phyloP scores from a whole-genome alignment of 768 basidiomycete species.

The Hypholoma sublateritium region DNA sequence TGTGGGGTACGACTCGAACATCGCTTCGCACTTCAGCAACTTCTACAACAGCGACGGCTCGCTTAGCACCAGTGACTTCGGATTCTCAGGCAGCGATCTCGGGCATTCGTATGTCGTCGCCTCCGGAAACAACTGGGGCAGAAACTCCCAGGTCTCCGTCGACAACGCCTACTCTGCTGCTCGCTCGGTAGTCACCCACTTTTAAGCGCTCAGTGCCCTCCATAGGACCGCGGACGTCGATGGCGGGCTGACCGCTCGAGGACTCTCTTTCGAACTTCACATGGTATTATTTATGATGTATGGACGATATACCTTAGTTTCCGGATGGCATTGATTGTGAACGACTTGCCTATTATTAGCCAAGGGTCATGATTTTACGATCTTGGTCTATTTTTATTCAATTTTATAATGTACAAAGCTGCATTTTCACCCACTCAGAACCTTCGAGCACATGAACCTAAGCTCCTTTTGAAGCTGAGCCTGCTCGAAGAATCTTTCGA shows the following conservation, averaged over 20 bases:
- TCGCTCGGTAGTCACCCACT: constrained; percentile 23
- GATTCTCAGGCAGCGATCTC: constrained; percentile 39
- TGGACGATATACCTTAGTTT: constrained; percentile 16
- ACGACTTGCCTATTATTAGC: constrained; percentile 18
- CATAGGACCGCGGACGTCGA: not conserved
- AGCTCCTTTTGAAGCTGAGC: too few species aligned
- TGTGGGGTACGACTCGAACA: constrained; percentile 39
- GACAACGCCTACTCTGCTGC: constrained; percentile 33
- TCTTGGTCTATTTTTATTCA: constrained; percentile 17
- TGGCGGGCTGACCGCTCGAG: not conserved
- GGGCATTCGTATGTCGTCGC: constrained; percentile 37
- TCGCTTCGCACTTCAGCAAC: constrained; percentile 32
- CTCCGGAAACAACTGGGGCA: constrained; percentile 40
- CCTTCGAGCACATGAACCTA: too few species aligned
- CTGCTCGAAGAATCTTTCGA: too few species aligned
- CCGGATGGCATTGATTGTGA: constrained; percentile 19
- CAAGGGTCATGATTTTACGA: constrained; percentile 17
- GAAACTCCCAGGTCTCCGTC: constrained; percentile 27
- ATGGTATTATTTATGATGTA: constrained; percentile 12
- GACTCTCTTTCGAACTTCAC: not conserved
- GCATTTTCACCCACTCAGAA: not conserved
- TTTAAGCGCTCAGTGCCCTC: constrained; percentile 9
- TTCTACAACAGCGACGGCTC: constrained; percentile 36
- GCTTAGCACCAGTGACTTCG: constrained; percentile 36
- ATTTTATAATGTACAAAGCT: constrained; percentile 10